Conservation (phyloP, 2,329 filamentous ascomycete species). For the Pestalotiopsis sp. region DNA sequence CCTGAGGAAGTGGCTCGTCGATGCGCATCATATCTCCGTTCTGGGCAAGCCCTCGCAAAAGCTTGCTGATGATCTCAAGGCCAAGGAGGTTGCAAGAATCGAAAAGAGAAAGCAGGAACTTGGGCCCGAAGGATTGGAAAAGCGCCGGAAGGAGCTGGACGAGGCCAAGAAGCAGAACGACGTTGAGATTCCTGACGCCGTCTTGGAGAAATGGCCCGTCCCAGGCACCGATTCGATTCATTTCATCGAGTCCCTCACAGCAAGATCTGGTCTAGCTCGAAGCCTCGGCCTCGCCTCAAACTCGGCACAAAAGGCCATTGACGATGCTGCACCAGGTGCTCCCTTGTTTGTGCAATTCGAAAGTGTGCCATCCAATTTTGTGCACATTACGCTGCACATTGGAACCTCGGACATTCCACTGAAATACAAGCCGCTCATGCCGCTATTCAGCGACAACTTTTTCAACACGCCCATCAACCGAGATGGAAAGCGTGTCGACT, state of each 20-base stretch:
- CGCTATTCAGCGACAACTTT: constrained; percentile 88
- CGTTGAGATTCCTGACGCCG: constrained; percentile 76
- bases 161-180: constrained; percentile 88
- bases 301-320: constrained; percentile 74
- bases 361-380: constrained; percentile 90
- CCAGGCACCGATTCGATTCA: constrained; percentile 90
- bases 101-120: constrained; percentile 78
- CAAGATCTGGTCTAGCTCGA: constrained; percentile 78
- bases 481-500: constrained; percentile 76
- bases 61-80: constrained; percentile 79
- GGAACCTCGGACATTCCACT: constrained; percentile 78
- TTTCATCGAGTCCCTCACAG: constrained; percentile 87
- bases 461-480: constrained; percentile 88
- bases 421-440: constrained; percentile 82
- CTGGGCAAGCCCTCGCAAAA: constrained; percentile 84
- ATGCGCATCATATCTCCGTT: constrained; percentile 85
- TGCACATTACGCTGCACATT: constrained; percentile 80
- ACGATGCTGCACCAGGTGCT: constrained; percentile 63
- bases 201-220: constrained; percentile 82
- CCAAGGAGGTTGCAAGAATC: constrained; percentile 77
- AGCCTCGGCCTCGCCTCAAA: constrained; percentile 70
- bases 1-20: constrained; percentile 79
- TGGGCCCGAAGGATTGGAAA: constrained; percentile 79
- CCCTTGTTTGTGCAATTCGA: constrained; percentile 97
- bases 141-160: constrained; percentile 76